Evolutionary conservation across 208 protist species (phyloP).

Genomic region (Entamoeba invadens): DNA sequence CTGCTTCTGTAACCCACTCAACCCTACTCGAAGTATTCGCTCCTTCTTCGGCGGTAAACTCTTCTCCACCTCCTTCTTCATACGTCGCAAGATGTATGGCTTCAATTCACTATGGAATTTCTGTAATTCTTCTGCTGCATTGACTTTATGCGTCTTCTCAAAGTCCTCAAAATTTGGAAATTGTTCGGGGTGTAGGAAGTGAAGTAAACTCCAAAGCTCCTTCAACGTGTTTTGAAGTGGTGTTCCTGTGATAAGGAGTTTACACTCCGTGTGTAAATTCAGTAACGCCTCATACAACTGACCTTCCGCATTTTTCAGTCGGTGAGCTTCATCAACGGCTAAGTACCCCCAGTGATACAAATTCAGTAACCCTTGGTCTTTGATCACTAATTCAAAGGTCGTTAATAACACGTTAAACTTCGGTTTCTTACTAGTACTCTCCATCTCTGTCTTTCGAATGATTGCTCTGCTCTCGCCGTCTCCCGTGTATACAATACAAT

Average conservation of each 20-base stretch:
- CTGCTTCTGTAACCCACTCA: slow-evolving; percentile 38
- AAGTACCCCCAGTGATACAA: slow-evolving; percentile 11
- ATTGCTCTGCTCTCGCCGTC: not conserved
- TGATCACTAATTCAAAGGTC: slow-evolving; percentile 26
- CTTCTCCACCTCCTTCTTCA: slow-evolving; percentile 82
- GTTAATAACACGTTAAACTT: slow-evolving; percentile 39
- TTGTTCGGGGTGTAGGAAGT: slow-evolving; percentile 18
- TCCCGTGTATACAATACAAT: slow-evolving; percentile 2
- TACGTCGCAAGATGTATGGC: slow-evolving; percentile 59
- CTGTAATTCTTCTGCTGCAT: not conserved
- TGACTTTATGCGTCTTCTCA: not conserved
- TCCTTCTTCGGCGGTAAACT: slow-evolving; percentile 61
- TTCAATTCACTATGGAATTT: slow-evolving; percentile 36
- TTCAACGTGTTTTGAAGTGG: slow-evolving; percentile 4
- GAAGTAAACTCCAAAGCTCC: slow-evolving; percentile 24
- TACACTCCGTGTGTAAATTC: not conserved
- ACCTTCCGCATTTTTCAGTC: not conserved
- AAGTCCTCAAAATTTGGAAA: slow-evolving; percentile 7
- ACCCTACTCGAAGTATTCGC: slow-evolving; percentile 48
- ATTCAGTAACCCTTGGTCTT: not conserved
- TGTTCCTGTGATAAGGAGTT: slow-evolving; percentile 4
- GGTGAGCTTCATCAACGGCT: slow-evolving; percentile 27
- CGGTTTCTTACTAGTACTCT: not conserved
- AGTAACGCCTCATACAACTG: not conserved
- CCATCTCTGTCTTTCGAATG: not conserved